These are phyloP conservation scores for Trichoderma asperelloides DNA, from an alignment of 495 filamentous ascomycete species.

Conservation along the genomic window DNA sequence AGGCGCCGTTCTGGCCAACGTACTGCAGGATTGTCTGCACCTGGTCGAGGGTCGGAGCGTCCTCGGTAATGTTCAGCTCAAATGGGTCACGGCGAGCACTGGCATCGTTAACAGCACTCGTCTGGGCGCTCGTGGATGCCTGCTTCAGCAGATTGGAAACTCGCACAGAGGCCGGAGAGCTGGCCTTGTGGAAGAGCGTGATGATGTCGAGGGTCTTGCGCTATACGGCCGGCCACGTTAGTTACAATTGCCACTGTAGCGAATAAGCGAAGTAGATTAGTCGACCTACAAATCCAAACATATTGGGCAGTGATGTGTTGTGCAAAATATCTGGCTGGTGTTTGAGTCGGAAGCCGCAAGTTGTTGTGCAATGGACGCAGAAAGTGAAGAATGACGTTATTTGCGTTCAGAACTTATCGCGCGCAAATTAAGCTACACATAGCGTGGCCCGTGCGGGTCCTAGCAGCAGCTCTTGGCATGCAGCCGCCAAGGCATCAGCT, in stretches of 20 bases:
- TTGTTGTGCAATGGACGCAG: not conserved
- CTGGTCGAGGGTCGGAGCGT: slow-evolving; percentile 73
- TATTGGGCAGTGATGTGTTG: slow-evolving; percentile 9
- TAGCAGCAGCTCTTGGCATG: not conserved
- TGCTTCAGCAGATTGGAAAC: slow-evolving; percentile 68
- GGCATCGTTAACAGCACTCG: slow-evolving; percentile 52
- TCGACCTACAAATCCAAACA: slow-evolving; percentile 22
- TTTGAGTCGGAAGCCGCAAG: not conserved
- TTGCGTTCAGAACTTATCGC: not conserved
- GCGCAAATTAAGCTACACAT: not conserved
- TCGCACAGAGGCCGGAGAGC: slow-evolving; percentile 52
- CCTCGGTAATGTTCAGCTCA: slow-evolving; percentile 77
- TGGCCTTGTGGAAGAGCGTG: slow-evolving; percentile 87
- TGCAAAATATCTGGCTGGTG: not conserved
- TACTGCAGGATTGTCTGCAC: slow-evolving; percentile 83
- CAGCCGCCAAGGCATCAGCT: not conserved
- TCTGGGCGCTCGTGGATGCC: slow-evolving; percentile 50
- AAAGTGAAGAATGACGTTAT: not conserved
- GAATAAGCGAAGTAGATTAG: not conserved
- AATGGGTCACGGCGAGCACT: slow-evolving; percentile 54
- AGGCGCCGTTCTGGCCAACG: slow-evolving; percentile 44
- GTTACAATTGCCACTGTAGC: slow-evolving; percentile 1
- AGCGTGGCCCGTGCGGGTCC: not conserved
- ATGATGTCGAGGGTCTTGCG: slow-evolving; percentile 82
- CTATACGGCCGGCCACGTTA: slow-evolving; percentile 29